These are phyloP conservation scores for Camelina neglecta DNA, from an alignment of 345 rosid species.

Conservation along the genomic window DNA sequence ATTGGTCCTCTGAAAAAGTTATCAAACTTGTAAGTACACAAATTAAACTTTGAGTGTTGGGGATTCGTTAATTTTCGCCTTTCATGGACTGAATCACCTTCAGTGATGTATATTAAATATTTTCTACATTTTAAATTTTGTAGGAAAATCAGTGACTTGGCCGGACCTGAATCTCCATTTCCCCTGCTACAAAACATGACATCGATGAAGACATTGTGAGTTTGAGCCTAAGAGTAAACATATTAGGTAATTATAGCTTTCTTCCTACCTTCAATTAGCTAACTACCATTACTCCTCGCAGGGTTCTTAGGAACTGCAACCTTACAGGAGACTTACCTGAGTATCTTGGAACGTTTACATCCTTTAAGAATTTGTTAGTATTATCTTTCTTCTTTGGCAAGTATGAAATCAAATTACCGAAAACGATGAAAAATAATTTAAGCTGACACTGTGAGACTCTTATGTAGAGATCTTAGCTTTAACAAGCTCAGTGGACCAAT, in stretches of 20 bases:
- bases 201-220: conserved; percentile 51
- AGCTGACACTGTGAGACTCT: conserved; percentile 23
- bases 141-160: conserved; percentile 68
- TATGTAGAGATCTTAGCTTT: conserved; percentile 64
- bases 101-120: conserved; percentile 2
- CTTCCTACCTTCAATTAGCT: neutral
- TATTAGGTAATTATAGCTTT: neutral
- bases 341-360: conserved; percentile 41
- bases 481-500: conserved; percentile 60
- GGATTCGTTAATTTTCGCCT: neutral
- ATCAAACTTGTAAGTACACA: conserved; percentile 45
- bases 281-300: conserved; percentile 23
- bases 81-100: neutral
- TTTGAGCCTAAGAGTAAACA: neutral
- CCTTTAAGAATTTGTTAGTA: conserved; percentile 55
- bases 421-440: neutral
- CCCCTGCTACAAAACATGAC: conserved; percentile 48
- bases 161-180: conserved; percentile 47
- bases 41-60: neutral
- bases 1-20: conserved; percentile 35
- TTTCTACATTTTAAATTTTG: conserved; percentile 11
- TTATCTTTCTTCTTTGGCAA: conserved; percentile 7
- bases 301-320: conserved; percentile 68
- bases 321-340: conserved; percentile 53
- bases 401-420: neutral